Evolutionary conservation across 345 rosid genomes (phyloP).

Genomic region (Nephelium lappaceum): DNA sequence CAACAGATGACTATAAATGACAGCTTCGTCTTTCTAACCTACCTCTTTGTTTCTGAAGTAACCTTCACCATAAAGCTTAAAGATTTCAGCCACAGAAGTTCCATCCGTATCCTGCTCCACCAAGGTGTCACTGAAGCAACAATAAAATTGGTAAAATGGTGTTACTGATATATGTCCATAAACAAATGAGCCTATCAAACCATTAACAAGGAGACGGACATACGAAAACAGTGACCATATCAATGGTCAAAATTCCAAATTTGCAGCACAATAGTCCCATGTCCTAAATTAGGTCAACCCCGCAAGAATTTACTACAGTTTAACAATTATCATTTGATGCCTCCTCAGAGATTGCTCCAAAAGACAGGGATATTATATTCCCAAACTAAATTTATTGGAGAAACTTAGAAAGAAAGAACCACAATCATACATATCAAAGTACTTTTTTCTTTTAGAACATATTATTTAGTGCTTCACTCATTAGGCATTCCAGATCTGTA

Average conservation of each 20-base stretch:
- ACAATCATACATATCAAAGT: background rate
- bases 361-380: background rate
- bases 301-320: background rate
- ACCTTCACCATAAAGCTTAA: conserved; percentile 74
- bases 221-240: conserved; percentile 11
- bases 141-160: conserved; percentile 12
- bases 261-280: background rate
- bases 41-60: conserved; percentile 96
- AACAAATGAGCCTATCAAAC: background rate
- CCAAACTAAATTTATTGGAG: background rate
- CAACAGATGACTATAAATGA: background rate
- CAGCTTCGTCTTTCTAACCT: conserved; percentile 10
- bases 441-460: background rate
- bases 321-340: conserved; percentile 1
- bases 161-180: conserved; percentile 12
- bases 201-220: conserved; percentile 1
- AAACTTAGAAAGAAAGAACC: background rate
- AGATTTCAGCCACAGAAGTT: conserved; percentile 80
- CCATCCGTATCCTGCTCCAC: conserved; percentile 69
- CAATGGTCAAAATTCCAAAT: conserved; percentile 6
- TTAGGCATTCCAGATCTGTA: background rate
- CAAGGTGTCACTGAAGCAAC: conserved; percentile 60
- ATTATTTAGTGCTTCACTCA: background rate
- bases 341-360: background rate
- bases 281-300: background rate